phyloP scores from a whole-genome alignment of 352 stramenopile species.

The Pythium periplocum region DNA sequence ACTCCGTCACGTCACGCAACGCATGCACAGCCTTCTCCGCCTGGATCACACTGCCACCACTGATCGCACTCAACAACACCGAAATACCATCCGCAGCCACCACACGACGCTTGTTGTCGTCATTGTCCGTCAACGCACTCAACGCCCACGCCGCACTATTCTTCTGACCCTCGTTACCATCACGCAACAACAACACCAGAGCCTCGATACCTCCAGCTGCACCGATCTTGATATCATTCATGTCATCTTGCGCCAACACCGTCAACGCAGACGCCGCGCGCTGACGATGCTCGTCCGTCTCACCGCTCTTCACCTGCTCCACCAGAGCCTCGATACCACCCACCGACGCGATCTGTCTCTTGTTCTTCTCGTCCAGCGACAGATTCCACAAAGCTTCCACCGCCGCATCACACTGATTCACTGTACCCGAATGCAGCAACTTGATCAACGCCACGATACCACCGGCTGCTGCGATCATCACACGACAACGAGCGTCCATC shows the following conservation, averaged over 20 bases:
- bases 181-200: slow-evolving; percentile 7
- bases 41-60: slow-evolving; percentile 1
- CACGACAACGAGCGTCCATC: slow-evolving; percentile 11
- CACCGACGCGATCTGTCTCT: slow-evolving; percentile 11
- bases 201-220: slow-evolving; percentile 8
- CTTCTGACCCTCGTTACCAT: slow-evolving; percentile 12
- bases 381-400: slow-evolving; percentile 15
- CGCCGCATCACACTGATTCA: slow-evolving; percentile 11
- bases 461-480: slow-evolving; percentile 5
- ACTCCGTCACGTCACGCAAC: not conserved
- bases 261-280: slow-evolving; percentile 16
- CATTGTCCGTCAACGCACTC: slow-evolving; percentile 7
- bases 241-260: slow-evolving; percentile 12
- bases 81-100: slow-evolving; percentile 2
- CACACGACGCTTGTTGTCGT: slow-evolving; percentile 3
- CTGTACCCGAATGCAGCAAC: slow-evolving; percentile 3
- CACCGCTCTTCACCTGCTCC: slow-evolving; percentile 1
- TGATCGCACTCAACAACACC: slow-evolving; percentile 1
- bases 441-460: slow-evolving; percentile 6
- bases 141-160: slow-evolving; percentile 17
- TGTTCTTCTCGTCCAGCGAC: slow-evolving; percentile 14
- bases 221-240: slow-evolving; percentile 7
- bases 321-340: slow-evolving; percentile 11
- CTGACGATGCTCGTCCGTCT: slow-evolving; percentile 6
- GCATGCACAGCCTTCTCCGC: slow-evolving; percentile 2